These are phyloP conservation scores for Colletotrichum tofieldiae DNA, from an alignment of 2,329 filamentous ascomycete species.

Conservation along the genomic window DNA sequence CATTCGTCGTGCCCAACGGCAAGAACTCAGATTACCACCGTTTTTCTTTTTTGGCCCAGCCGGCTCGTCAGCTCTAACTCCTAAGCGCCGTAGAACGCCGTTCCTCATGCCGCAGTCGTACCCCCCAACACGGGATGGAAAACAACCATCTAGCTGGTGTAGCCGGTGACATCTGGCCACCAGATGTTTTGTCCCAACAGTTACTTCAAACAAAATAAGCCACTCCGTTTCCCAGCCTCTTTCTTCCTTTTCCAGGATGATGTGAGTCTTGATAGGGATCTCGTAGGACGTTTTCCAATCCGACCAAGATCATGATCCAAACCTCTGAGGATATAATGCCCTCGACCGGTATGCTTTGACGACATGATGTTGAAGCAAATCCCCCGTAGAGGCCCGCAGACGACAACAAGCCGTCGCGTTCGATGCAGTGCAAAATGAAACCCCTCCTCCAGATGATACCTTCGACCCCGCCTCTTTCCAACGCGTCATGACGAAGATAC, in stretches of 20 bases:
- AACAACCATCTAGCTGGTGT: background rate
- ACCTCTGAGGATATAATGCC: too few species aligned
- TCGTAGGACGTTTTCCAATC: constrained; percentile 7
- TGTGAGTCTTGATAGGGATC: background rate
- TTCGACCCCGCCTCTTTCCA: too few species aligned
- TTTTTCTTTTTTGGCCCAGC: background rate
- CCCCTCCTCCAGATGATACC: background rate
- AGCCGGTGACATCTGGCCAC: background rate
- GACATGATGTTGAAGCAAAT: background rate
- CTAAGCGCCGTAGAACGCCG: constrained; percentile 31
- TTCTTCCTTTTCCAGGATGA: background rate
- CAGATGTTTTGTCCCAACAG: constrained; percentile 6
- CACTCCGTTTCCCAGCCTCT: background rate
- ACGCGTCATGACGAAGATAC: constrained; percentile 34
- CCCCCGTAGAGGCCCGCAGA: background rate
- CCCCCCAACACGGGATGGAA: background rate
- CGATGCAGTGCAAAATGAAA: constrained; percentile 6
- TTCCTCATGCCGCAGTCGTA: constrained; percentile 24
- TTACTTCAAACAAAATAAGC: constrained; percentile 23
- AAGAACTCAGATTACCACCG: constrained; percentile 3
- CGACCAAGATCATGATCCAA: background rate
- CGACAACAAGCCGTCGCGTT: background rate
- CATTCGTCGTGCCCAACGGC: background rate
- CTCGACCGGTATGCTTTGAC: constrained; percentile 8
- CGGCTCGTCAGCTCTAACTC: constrained; percentile 10